These are phyloP conservation scores for Aspergillus ruber DNA, from an alignment of 2,329 filamentous ascomycete genomes.

Conservation along the genomic window DNA sequence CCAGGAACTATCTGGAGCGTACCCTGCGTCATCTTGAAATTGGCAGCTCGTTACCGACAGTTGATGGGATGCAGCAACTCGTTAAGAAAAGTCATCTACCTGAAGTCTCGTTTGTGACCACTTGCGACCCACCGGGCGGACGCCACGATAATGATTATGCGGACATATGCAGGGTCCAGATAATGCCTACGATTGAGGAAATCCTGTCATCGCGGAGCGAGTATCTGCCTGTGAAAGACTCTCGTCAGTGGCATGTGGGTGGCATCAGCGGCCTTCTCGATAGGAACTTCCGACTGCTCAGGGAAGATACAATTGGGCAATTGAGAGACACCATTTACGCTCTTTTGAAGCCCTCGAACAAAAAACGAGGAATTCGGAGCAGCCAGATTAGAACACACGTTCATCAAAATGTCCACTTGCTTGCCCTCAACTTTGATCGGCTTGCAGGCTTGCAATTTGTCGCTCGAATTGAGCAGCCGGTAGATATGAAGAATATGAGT, in stretches of 20 bases:
- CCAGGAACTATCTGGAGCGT: constrained; percentile 10
- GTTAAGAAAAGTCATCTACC: not conserved
- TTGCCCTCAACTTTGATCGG: constrained; percentile 12
- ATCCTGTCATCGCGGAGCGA: constrained; percentile 21
- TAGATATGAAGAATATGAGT: constrained; percentile 5
- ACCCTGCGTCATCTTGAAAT: constrained; percentile 17
- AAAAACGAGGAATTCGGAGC: not conserved
- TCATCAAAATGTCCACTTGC: constrained; percentile 5
- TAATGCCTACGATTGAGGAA: constrained; percentile 33
- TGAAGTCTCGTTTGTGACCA: constrained; percentile 8
- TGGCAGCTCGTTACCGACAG: constrained; percentile 8
- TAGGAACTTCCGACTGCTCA: constrained; percentile 31
- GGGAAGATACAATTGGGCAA: constrained; percentile 29
- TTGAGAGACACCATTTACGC: constrained; percentile 25
- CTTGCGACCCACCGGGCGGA: constrained; percentile 17
- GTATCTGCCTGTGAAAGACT: constrained; percentile 29
- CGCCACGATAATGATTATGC: constrained; percentile 34
- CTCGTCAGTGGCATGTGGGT: constrained; percentile 19
- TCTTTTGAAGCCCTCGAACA: constrained; percentile 4
- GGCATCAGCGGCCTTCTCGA: constrained; percentile 26
- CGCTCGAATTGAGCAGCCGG: constrained; percentile 19
- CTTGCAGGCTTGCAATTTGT: constrained; percentile 14
- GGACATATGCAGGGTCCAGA: constrained; percentile 26
- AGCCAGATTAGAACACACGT: constrained; percentile 9
- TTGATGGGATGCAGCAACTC: not conserved